A percentile compares a stretch with the other conserved stretches of the same genome.
Conservation (phyloP, 2,329 filamentous ascomycete genomes). For the Penicillium sp. region DNA sequence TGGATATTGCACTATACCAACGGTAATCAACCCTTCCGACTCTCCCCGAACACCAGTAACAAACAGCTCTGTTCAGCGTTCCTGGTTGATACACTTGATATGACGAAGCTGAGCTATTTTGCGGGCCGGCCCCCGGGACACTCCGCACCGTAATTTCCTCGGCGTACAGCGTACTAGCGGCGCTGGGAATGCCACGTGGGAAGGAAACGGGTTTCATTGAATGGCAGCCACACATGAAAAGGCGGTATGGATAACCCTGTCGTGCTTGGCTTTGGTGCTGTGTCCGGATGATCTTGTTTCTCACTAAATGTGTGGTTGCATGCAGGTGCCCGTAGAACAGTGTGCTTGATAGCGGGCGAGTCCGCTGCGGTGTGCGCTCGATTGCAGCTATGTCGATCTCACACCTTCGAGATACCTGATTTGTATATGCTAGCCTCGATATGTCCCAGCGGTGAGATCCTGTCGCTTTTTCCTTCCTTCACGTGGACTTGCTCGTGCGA, state of each 20-base stretch:
- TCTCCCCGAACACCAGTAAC: neutral
- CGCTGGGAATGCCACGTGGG: slow-evolving; percentile 22
- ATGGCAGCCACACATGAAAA: slow-evolving; percentile 12
- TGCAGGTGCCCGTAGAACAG: slow-evolving; percentile 10
- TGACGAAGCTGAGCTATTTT: slow-evolving; percentile 4
- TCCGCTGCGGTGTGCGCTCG: slow-evolving; percentile 15
- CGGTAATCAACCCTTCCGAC: neutral
- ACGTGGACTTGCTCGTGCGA: neutral
- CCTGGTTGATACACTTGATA: slow-evolving; percentile 6
- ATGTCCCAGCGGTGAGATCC: neutral
- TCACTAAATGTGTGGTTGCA: neutral
- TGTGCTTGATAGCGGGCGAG: neutral
- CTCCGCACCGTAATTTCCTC: neutral
- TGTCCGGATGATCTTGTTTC: neutral
- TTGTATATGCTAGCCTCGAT: neutral
- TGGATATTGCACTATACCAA: slow-evolving; percentile 6
- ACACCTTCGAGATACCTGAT: neutral
- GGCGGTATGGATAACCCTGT: slow-evolving; percentile 16
- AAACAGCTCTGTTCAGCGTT: neutral
- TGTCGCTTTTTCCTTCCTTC: neutral
- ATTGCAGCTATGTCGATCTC: slow-evolving; percentile 4
- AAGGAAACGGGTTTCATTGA: slow-evolving; percentile 9
- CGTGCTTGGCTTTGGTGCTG: slow-evolving; percentile 7
- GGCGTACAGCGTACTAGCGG: neutral
- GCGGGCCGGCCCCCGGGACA: slow-evolving; percentile 2